A percentile compares a stretch with the other conserved stretches of the same genome.
Conservation (phyloP, 352 stramenopile genomes). For the Phytopythium oedochilum region DNA sequence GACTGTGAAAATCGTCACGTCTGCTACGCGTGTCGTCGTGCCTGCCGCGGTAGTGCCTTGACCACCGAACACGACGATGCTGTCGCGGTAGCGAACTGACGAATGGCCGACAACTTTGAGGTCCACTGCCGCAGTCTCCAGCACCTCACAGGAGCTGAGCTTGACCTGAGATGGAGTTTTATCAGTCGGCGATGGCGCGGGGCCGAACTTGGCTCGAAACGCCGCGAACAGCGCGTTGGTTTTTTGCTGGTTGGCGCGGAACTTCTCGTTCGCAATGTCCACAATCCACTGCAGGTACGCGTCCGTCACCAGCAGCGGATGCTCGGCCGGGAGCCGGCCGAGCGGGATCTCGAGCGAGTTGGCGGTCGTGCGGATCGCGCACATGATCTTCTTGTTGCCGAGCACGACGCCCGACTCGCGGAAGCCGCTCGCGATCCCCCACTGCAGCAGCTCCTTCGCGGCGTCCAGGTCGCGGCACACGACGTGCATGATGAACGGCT, state of each 20-base stretch:
- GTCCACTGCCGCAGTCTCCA: conserved; percentile 10
- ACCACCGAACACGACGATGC: conserved; percentile 65
- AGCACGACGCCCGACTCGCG: conserved; percentile 88
- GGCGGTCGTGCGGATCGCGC: conserved; percentile 85
- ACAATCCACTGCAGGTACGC: conserved; percentile 73
- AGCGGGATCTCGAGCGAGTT: conserved; percentile 88
- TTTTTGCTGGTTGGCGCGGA: conserved; percentile 67
- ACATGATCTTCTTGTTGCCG: conserved; percentile 87
- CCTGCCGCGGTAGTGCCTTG: conserved; percentile 51
- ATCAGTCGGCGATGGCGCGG: not conserved
- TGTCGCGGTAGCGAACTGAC: conserved; percentile 33
- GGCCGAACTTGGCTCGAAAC: conserved; percentile 45
- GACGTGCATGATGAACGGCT: conserved; percentile 92
- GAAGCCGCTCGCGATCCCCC: conserved; percentile 78
- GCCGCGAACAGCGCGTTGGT: conserved; percentile 64
- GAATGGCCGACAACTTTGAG: conserved; percentile 68
- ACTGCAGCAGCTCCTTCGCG: conserved; percentile 79
- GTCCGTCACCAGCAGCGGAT: conserved; percentile 59
- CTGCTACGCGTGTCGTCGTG: conserved; percentile 52
- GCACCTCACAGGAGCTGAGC: conserved; percentile 17
- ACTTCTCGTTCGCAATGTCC: conserved; percentile 83
- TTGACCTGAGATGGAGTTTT: conserved; percentile 6
- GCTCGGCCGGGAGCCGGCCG: conserved; percentile 18
- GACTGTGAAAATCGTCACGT: conserved; percentile 33
- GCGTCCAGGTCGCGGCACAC: conserved; percentile 74